These are phyloP conservation scores for Niveomyces coronatus DNA, from an alignment of 2,329 filamentous ascomycete species.

Conservation along the genomic window DNA sequence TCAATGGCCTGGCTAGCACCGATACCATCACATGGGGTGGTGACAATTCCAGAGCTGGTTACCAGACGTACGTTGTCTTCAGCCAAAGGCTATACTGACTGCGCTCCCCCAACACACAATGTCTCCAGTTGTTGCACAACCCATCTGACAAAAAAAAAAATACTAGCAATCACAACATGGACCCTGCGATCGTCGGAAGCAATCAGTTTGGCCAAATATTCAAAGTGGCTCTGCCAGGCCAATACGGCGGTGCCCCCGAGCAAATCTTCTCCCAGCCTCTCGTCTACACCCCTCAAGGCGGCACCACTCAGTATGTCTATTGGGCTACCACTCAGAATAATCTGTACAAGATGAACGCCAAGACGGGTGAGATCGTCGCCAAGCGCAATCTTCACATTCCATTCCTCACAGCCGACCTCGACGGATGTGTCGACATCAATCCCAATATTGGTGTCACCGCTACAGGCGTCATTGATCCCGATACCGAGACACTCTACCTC, in stretches of 20 bases:
- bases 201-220: conserved; percentile 46
- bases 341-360: conserved; percentile 44
- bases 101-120: not conserved
- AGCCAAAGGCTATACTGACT: not conserved
- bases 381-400: conserved; percentile 38
- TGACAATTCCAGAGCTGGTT: conserved; percentile 42
- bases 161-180: conserved; percentile 48
- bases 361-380: conserved; percentile 40
- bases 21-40: conserved; percentile 52
- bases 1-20: conserved; percentile 29
- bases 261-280: conserved; percentile 42
- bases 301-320: conserved; percentile 41
- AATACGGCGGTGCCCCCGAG: conserved; percentile 38
- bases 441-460: conserved; percentile 36
- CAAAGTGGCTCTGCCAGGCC: conserved; percentile 39
- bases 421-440: conserved; percentile 37
- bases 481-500: conserved; percentile 33
- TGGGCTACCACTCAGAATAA: conserved; percentile 48
- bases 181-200: conserved; percentile 46
- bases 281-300: conserved; percentile 36
- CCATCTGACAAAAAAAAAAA: not conserved
- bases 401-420: conserved; percentile 37
- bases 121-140: not conserved
- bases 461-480: conserved; percentile 35
- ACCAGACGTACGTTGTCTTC: conserved; percentile 35